Percentiles rank a stretch among this genome's conserved stretches.
Conservation (phyloP, 176 grass and related monocot genomes). For the Typha latifolia region DNA sequence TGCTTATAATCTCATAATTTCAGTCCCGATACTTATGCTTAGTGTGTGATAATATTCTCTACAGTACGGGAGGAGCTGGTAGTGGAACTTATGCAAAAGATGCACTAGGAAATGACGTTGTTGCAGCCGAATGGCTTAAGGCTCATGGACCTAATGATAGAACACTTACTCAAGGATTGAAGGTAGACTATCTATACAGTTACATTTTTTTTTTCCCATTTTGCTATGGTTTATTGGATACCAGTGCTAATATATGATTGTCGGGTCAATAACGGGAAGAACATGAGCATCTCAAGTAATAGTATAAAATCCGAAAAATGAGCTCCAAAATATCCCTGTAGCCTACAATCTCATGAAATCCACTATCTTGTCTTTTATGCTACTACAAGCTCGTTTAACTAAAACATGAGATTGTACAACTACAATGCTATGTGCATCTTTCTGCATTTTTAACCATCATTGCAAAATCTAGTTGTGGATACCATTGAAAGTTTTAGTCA, state of each 20-base stretch:
- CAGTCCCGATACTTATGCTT: not conserved
- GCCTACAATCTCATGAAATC: too few relatives aligned
- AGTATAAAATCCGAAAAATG: not conserved
- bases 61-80: slow-evolving; percentile 38
- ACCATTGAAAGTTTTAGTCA: too few relatives aligned
- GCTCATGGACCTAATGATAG: slow-evolving; percentile 77
- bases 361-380: too few relatives aligned
- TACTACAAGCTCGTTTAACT: too few relatives aligned
- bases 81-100: slow-evolving; percentile 58
- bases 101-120: slow-evolving; percentile 73
- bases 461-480: too few relatives aligned
- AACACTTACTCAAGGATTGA: slow-evolving; percentile 65
- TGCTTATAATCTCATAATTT: not conserved
- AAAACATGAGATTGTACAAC: too few relatives aligned
- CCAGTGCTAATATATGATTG: not conserved
- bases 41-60: slow-evolving; percentile 3
- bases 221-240: not conserved
- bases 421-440: too few relatives aligned
- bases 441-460: too few relatives aligned
- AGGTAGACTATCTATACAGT: slow-evolving; percentile 9
- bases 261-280: not conserved
- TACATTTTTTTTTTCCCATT: not conserved
- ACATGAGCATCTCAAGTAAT: not conserved
- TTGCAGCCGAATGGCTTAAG: slow-evolving; percentile 43
- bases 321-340: not conserved